Conservation (phyloP, 176 grass and related monocot species). For the Bonia amplexicaulis region DNA sequence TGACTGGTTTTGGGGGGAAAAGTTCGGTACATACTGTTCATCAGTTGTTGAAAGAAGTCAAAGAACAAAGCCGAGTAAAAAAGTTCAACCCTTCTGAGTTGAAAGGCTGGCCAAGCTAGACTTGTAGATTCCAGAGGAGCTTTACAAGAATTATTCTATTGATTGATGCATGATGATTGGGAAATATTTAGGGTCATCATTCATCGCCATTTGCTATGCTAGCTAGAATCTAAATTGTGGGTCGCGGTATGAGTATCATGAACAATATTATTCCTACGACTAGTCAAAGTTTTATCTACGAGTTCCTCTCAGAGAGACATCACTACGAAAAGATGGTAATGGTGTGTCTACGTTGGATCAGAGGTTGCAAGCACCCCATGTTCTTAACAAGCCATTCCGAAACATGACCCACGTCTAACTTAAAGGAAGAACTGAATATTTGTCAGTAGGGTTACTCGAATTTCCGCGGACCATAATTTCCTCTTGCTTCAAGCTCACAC, state of each 20-base stretch:
- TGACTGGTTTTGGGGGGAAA: not conserved
- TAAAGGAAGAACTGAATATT: no score
- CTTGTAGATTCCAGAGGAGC: slow-evolving; percentile 2
- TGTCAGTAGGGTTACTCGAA: not conserved
- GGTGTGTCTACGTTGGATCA: not conserved
- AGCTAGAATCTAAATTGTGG: not conserved
- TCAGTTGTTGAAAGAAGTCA: not conserved
- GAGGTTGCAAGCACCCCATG: no score
- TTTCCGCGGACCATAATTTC: not conserved
- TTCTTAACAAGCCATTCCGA: no score
- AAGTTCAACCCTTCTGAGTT: not conserved
- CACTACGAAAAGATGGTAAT: not conserved
- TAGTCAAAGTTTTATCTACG: not conserved
- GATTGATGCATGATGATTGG: not conserved
- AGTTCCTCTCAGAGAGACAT: not conserved
- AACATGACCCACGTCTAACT: no score
- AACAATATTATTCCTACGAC: not conserved
- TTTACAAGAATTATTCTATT: not conserved
- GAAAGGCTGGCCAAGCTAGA: slow-evolving; percentile 27
- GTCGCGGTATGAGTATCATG: not conserved
- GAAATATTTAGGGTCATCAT: slow-evolving; percentile 22
- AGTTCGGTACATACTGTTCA: not conserved
- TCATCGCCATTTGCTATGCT: not conserved
- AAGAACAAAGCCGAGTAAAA: not conserved
- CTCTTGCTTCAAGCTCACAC: not conserved